A percentile compares a stretch with the other conserved stretches of the same genome.
These are phyloP conservation scores for Metschnikowia borealis DNA, from an alignment of 805 yeast genomes.

Conservation along the genomic window DNA sequence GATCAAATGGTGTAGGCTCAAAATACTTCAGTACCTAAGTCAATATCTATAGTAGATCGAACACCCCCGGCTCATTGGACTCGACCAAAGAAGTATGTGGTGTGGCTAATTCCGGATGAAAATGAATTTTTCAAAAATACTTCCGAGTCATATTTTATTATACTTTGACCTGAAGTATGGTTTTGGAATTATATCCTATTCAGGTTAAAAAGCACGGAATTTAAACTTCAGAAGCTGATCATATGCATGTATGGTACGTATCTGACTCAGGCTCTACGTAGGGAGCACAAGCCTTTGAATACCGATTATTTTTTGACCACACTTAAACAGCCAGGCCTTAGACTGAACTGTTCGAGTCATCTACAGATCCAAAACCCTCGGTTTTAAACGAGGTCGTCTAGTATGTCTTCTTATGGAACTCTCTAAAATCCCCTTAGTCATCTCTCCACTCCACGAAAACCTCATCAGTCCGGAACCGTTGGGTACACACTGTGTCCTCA, in stretches of 20 bases:
- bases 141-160: too few species aligned
- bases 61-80: too few species aligned
- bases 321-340: conserved; percentile 5
- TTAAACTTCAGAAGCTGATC: background rate
- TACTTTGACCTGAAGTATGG: too few species aligned
- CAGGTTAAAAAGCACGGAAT: background rate
- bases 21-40: too few species aligned
- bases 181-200: too few species aligned
- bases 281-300: conserved; percentile 10
- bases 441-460: conserved; percentile 90
- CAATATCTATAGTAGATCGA: too few species aligned
- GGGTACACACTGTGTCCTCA: conserved; percentile 80
- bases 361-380: conserved; percentile 4
- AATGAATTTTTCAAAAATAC: too few species aligned
- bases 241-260: conserved; percentile 15
- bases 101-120: too few species aligned
- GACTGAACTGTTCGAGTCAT: conserved; percentile 10
- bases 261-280: conserved; percentile 13
- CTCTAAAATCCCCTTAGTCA: conserved; percentile 22
- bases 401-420: background rate
- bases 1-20: too few species aligned
- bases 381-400: background rate
- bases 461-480: conserved; percentile 91
- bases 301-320: conserved; percentile 15
- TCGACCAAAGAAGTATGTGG: too few species aligned